These are phyloP conservation scores for Aspergillus sclerotiicarbonarius DNA, from an alignment of 495 filamentous ascomycete genomes.

Conservation along the genomic window DNA sequence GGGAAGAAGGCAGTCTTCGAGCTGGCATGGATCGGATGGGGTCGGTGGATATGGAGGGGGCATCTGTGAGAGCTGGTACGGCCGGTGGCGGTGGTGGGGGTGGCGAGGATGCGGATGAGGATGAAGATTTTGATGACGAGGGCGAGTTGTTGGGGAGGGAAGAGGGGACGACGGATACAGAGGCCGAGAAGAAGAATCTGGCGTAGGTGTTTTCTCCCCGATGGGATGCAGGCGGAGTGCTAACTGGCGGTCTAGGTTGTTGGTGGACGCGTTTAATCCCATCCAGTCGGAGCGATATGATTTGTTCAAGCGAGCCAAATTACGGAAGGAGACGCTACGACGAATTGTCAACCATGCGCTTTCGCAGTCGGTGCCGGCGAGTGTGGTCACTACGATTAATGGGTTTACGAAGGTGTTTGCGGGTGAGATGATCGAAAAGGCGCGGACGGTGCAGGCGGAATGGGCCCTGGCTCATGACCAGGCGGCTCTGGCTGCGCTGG, in stretches of 20 bases:
- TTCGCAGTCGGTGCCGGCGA: constrained; percentile 78
- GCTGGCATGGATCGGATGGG: constrained; percentile 48
- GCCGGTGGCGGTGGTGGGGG: constrained; percentile 37
- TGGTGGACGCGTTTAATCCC: constrained; percentile 65
- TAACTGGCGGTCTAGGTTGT: constrained; percentile 42
- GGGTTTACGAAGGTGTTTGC: constrained; percentile 81
- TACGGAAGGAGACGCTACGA: constrained; percentile 60
- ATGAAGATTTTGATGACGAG: constrained; percentile 64
- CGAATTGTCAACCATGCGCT: constrained; percentile 84
- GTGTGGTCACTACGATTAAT: constrained; percentile 75
- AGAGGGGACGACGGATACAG: constrained; percentile 60
- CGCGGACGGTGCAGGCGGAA: constrained; percentile 74
- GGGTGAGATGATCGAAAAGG: constrained; percentile 78
- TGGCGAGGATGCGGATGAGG: constrained; percentile 61
- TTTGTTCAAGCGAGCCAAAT: constrained; percentile 66
- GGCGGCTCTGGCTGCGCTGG: constrained; percentile 32
- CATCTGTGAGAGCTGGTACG: constrained; percentile 42
- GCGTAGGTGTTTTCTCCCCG: constrained; percentile 41
- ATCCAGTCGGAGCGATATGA: constrained; percentile 73
- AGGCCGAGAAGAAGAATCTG: constrained; percentile 67
- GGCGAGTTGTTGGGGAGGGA: constrained; percentile 61
- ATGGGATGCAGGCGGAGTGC: neutral
- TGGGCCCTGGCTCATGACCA: constrained; percentile 59
- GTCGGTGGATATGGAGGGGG: constrained; percentile 38
- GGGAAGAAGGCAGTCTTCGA: constrained; percentile 49